These are phyloP conservation scores for Acanthamoeba castellanii DNA, from an alignment of 208 protist genomes.

Conservation along the genomic window DNA sequence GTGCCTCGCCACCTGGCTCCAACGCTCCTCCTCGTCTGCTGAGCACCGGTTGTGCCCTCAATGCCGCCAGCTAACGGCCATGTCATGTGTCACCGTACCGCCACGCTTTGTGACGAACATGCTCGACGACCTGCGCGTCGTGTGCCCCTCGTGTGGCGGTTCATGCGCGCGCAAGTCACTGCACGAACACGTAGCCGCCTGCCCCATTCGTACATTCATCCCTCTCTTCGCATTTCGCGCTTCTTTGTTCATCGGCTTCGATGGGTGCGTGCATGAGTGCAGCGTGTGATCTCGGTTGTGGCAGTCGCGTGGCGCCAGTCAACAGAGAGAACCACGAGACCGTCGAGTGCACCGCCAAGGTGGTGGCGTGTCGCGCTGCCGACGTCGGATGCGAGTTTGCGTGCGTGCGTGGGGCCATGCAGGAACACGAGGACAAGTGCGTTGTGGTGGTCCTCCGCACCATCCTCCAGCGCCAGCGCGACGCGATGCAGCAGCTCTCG, in stretches of 20 bases:
- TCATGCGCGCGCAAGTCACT: not conserved
- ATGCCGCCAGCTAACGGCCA: not conserved
- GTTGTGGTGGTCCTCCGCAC: not conserved
- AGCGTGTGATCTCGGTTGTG: not conserved
- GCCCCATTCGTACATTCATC: not conserved
- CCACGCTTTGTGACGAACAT: constrained; percentile 20
- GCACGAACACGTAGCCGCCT: not conserved
- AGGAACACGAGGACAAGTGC: not conserved
- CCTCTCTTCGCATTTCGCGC: not conserved
- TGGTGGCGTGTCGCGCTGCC: no score
- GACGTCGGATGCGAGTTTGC: not conserved
- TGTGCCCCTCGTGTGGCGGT: constrained; percentile 7
- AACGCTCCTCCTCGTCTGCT: no score
- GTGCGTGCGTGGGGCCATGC: not conserved
- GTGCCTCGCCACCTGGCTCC: constrained; percentile 13
- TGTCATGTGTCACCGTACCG: not conserved
- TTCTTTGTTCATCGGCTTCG: not conserved
- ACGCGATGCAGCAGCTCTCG: not conserved
- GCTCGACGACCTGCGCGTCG: constrained; percentile 22
- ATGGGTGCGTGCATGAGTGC: not conserved
- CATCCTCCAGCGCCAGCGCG: not conserved
- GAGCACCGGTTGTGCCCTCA: not conserved
- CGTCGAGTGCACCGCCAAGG: not conserved
- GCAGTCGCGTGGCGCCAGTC: not conserved
- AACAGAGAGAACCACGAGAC: not conserved